Conservation (phyloP, 768 basidiomycete species). For the Sutorius australiensis region DNA sequence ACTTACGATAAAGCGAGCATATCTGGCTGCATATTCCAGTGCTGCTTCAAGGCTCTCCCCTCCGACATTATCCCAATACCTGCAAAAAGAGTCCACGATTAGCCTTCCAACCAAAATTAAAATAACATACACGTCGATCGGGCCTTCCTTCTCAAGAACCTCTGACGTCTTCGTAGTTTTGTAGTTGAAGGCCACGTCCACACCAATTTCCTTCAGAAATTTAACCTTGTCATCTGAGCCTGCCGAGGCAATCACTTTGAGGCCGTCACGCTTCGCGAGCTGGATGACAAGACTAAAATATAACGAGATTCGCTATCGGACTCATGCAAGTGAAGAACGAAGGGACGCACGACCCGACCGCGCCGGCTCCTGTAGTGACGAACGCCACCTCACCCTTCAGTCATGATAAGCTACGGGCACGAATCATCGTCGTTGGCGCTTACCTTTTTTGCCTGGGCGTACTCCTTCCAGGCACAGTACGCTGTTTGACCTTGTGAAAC, state of each 20-base stretch:
- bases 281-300: slow-evolving; percentile 42
- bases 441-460: slow-evolving; percentile 20
- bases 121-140: slow-evolving; percentile 44
- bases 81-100: neutral
- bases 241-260: slow-evolving; percentile 67
- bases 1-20: slow-evolving; percentile 47
- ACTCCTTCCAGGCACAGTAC: slow-evolving; percentile 19
- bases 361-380: slow-evolving; percentile 39
- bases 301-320: slow-evolving; percentile 2
- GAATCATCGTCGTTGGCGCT: slow-evolving; percentile 1
- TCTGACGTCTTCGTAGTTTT: slow-evolving; percentile 53
- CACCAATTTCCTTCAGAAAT: slow-evolving; percentile 55
- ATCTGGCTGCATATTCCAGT: slow-evolving; percentile 38
- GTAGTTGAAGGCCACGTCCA: slow-evolving; percentile 72
- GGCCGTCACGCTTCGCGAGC: slow-evolving; percentile 45
- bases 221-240: slow-evolving; percentile 70
- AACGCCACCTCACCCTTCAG: slow-evolving; percentile 46
- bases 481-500: slow-evolving; percentile 23
- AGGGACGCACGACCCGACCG: slow-evolving; percentile 56
- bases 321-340: neutral
- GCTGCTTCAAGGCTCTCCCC: slow-evolving; percentile 56
- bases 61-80: slow-evolving; percentile 39
- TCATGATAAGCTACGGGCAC: neutral
- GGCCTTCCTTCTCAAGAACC: slow-evolving; percentile 54
- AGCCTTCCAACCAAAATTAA: neutral